Conservation (phyloP, 305 asterid species). For the Fraxinus sp. region DNA sequence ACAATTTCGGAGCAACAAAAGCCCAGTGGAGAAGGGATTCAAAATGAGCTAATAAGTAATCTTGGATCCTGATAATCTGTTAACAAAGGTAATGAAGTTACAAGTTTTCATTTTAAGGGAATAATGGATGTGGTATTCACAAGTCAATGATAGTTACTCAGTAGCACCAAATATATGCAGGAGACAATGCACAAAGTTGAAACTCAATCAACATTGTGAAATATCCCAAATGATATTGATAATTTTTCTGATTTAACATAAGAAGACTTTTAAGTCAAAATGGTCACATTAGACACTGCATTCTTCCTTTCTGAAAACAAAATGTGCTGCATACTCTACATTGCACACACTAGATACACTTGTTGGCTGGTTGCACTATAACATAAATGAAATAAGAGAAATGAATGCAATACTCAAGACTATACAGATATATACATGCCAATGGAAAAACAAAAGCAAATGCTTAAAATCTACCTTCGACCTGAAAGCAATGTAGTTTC, state of each 20-base stretch:
- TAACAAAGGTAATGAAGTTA: not conserved
- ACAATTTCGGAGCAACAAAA: not conserved
- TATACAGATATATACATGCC: slow-evolving; percentile 13
- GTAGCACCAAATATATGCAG: not conserved
- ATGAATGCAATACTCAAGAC: not conserved
- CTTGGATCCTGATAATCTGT: not conserved
- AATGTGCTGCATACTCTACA: not conserved
- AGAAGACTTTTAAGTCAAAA: not conserved
- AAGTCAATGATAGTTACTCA: not conserved
- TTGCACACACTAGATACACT: not conserved
- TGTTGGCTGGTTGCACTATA: not conserved
- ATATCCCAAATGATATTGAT: not conserved
- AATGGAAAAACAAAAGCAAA: slow-evolving; percentile 13
- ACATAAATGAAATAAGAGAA: not conserved
- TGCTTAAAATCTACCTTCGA: slow-evolving; percentile 51
- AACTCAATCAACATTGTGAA: not conserved
- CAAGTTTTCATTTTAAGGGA: not conserved
- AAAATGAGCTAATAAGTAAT: not conserved
- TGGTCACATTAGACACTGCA: slow-evolving; percentile 7
- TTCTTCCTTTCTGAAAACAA: slow-evolving; percentile 5
- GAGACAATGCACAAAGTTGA: not conserved
- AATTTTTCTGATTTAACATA: slow-evolving; percentile 1
- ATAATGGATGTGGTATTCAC: slow-evolving; percentile 1
- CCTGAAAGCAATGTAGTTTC: slow-evolving; percentile 72
- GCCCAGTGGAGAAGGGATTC: not conserved